These are phyloP conservation scores for Saxophila tyrrhenica DNA, from an alignment of 495 filamentous ascomycete genomes.

Conservation along the genomic window DNA sequence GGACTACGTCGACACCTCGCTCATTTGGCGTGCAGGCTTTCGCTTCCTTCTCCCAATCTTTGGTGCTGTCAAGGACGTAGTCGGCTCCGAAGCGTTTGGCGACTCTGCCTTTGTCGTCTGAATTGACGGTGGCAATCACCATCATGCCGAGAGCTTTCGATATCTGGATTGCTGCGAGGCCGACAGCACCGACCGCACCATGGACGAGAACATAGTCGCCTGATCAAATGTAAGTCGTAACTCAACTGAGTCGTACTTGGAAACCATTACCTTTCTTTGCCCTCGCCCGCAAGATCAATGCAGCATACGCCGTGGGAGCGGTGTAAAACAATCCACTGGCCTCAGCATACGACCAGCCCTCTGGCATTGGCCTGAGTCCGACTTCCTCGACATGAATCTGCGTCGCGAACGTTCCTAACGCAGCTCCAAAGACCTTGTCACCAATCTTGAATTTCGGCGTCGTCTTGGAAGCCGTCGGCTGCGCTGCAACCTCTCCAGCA, in stretches of 20 bases:
- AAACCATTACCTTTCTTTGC: conserved; percentile 1
- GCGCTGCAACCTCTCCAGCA: conserved; percentile 58
- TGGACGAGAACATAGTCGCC: conserved; percentile 86
- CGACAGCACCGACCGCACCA: conserved; percentile 82
- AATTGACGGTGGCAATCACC: conserved; percentile 77
- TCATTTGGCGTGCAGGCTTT: conserved; percentile 58
- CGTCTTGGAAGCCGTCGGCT: conserved; percentile 38
- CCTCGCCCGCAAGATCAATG: conserved; percentile 60
- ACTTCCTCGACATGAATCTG: conserved; percentile 54
- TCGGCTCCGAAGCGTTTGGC: conserved; percentile 72
- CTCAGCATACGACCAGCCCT: conserved; percentile 68
- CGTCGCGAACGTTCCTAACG: conserved; percentile 75
- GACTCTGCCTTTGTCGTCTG: conserved; percentile 60
- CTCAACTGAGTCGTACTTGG: background rate
- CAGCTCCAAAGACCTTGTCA: conserved; percentile 74
- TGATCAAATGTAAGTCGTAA: conserved; percentile 38
- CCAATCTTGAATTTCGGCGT: conserved; percentile 53
- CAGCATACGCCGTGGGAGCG: conserved; percentile 77
- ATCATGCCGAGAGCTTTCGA: conserved; percentile 80
- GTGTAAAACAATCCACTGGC: conserved; percentile 84
- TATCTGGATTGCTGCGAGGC: conserved; percentile 81
- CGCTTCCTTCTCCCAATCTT: conserved; percentile 63
- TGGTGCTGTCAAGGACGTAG: conserved; percentile 59
- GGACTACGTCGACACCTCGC: conserved; percentile 73
- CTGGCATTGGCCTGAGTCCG: conserved; percentile 56